Conservation (phyloP, 2,329 filamentous ascomycete species). For the Pseudopithomyces chartarum region DNA sequence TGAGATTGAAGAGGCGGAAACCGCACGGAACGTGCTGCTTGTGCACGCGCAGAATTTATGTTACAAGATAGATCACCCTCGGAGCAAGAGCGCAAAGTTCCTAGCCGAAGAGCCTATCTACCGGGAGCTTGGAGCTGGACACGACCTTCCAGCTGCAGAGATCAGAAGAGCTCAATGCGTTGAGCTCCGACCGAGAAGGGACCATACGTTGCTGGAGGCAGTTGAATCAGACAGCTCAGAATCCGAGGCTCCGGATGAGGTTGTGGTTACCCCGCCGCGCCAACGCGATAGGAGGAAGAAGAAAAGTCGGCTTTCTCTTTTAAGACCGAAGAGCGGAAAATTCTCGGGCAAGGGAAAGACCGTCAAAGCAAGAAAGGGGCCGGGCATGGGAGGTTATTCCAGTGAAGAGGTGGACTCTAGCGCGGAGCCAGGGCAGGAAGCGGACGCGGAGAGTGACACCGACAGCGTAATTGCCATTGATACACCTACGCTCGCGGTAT, state of each 20-base stretch:
- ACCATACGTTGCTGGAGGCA: slow-evolving; percentile 27
- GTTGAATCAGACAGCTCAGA: slow-evolving; percentile 28
- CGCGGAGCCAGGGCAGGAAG: slow-evolving; percentile 6
- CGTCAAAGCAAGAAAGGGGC: slow-evolving; percentile 8
- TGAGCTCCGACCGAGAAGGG: slow-evolving; percentile 35
- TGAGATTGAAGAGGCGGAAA: slow-evolving; percentile 41
- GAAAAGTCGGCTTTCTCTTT: slow-evolving; percentile 39
- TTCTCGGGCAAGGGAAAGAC: slow-evolving; percentile 43
- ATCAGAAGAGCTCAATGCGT: slow-evolving; percentile 37
- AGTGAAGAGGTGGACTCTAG: slow-evolving; percentile 20
- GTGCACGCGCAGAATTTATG: slow-evolving; percentile 45
- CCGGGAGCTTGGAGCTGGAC: slow-evolving; percentile 31
- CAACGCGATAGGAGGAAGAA: slow-evolving; percentile 23
- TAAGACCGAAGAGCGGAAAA: slow-evolving; percentile 42
- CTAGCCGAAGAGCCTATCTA: slow-evolving; percentile 42
- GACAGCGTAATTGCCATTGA: slow-evolving; percentile 27
- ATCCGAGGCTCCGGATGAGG: slow-evolving; percentile 17
- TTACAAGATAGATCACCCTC: slow-evolving; percentile 46
- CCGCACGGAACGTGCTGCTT: slow-evolving; percentile 38
- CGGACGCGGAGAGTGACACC: slow-evolving; percentile 12
- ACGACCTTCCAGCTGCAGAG: slow-evolving; percentile 34
- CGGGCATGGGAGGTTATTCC: slow-evolving; percentile 18
- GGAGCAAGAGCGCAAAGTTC: slow-evolving; percentile 33
- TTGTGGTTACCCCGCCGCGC: slow-evolving; percentile 26
- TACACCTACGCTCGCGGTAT: slow-evolving; percentile 34